Evolutionary conservation across 73 alveolate genomes (phyloP).

Genomic region (Paramecium sonneborni): DNA sequence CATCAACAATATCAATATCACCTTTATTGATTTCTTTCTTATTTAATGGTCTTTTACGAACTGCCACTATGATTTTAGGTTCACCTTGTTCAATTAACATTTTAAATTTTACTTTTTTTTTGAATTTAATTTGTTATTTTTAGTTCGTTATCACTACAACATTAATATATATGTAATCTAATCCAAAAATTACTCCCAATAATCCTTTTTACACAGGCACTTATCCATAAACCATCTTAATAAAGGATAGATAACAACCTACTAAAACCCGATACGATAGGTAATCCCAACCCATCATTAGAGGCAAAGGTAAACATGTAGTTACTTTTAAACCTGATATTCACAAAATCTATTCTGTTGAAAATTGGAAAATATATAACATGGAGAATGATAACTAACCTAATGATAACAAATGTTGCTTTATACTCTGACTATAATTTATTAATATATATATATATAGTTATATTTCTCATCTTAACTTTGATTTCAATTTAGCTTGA

Average conservation of each 20-base stretch:
- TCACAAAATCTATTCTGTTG: not conserved
- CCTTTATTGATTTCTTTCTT: conserved; percentile 89
- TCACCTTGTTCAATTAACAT: conserved; percentile 64
- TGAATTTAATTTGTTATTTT: conserved; percentile 37
- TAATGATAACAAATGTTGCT: not conserved
- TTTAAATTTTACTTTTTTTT: conserved; percentile 9
- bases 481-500: conserved; percentile 10
- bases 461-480: conserved; percentile 2
- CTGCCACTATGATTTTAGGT: conserved; percentile 98
- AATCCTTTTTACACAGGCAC: not conserved
- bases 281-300: not conserved
- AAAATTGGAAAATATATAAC: conserved; percentile 9
- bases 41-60: conserved; percentile 99
- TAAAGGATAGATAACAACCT: not conserved
- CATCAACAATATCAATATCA: conserved; percentile 93
- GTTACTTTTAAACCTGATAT: not conserved
- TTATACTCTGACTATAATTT: not conserved
- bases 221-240: not conserved
- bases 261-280: not conserved
- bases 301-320: not conserved
- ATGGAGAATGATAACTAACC: not conserved
- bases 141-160: conserved; percentile 13
- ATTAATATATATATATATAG: not conserved
- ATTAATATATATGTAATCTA: not conserved
- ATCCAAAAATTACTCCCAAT: not conserved